Evolutionary conservation across 352 stramenopile genomes (phyloP), one percentile per base, ranked within the genome.

Genomic region (Pythium brachiatum): DNA sequence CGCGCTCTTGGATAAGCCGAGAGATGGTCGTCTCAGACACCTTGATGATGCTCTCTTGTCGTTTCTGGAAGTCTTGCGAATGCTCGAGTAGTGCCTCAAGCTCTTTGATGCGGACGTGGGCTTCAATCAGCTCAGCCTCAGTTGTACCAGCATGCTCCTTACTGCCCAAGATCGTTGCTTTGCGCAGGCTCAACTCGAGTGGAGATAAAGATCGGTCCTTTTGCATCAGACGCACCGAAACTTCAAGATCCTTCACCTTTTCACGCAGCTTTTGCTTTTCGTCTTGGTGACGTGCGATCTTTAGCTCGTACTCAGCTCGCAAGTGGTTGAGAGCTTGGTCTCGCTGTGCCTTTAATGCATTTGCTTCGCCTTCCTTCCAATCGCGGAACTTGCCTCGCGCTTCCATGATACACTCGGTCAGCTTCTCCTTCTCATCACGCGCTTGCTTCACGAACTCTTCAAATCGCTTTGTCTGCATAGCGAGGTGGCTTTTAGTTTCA

Each of bases 211-310:
- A 67, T 0, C 76, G 76, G 54, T 89, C 75, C 46, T 88, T 89
- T 47, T 89, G 80, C 68, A 89, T 69, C 0, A 89, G 53, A 21
- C 78, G 74, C 16, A 88, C 63, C 9, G 80, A 85, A 6, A 89
- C 82, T 41, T 89, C 82, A 12, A 91, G 68, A 51, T 91, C 82
- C 46, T 88, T 83, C 11, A 89, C 79, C 47, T 89, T 89, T 4
- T 89, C 81, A 1, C 81, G 78, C 1, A 91, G 55, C 55, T 91
- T 91, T 31, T 89, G 71, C 46, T 88, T 91, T 48, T 91, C 82
- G 27, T 89, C 76, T 53, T 86, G 82, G 43, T 89, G 82, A 9
- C 78, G 68, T 5, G 76, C 73, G 46, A 89, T 75, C 54, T 89
- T 88, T 21, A 89, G 53, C 23, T 89, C 82, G 43, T 84, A 88